Base-by-base conservation (phyloP, 495 filamentous ascomycete species). In the Sordaria brevicollis region DNA sequence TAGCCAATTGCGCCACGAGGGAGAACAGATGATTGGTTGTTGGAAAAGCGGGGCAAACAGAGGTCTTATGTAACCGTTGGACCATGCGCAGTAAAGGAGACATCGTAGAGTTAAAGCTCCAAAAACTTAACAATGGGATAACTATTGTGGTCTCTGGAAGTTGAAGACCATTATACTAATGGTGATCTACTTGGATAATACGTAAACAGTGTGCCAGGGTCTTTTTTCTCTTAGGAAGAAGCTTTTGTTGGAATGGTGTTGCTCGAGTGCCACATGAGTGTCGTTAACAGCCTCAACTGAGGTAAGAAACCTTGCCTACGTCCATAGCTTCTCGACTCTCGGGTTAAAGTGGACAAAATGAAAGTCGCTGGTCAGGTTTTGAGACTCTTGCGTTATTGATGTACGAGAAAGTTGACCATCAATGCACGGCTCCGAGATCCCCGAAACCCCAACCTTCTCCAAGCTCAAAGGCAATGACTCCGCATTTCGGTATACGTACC, bases 1-100 rank as follows among this genome's bases (percentile, higher is more conserved):
- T 70, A 70, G 69, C 69, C 69, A 70, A 70, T 70, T 70, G 69
- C 69, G 69, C 69, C 69, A 70, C 69, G 69, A 54, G 37, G 69
- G 69, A 70, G 31, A 69, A 65, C 68, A 69, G 10, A 69, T 34
- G 65, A 38, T 43, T 19, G 8, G 65, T 43, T 67, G 36, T 36
- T 21, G 15, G 36, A 33, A 2, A 35, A 15, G 25, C 25, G 13
- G 6, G 67, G 17, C 4, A 13, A 49, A 13, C 19, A 21, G 9
- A n/a, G 9, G 4, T 10, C 4, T 15, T 11, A 29, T 29, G 11
- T 54, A 49, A 19, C 13, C 9, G n/a, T 25, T n/a, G n/a, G n/a
- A n/a, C n/a, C n/a, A n/a, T n/a, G n/a, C n/a, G n/a, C n/a, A n/a
- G n/a, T n/a, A n/a, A n/a, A n/a, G n/a, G n/a, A n/a, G n/a, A n/a